phyloP scores from a whole-genome alignment of 2,329 filamentous ascomycete genomes.

The Penicillium sp. region DNA sequence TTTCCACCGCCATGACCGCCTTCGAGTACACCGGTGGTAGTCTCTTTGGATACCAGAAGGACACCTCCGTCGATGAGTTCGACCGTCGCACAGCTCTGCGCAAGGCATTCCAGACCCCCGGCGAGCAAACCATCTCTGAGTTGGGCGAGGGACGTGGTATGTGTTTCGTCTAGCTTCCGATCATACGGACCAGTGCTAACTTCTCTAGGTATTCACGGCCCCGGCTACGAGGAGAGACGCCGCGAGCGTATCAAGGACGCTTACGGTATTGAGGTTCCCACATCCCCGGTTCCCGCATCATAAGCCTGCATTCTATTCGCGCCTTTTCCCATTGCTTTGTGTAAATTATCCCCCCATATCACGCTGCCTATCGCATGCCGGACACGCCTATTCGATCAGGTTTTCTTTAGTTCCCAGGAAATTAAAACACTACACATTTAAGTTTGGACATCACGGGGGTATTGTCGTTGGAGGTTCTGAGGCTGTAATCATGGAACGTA shows the following conservation, averaged over 20 bases:
- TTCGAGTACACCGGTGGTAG: conserved; percentile 70
- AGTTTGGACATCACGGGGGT: not conserved
- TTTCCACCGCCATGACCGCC: conserved; percentile 61
- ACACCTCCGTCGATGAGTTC: conserved; percentile 69
- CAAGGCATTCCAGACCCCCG: conserved; percentile 71
- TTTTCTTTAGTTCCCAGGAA: conserved; percentile 19
- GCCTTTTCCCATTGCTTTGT: conserved; percentile 27
- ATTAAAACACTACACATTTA: conserved; percentile 12
- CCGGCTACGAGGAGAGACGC: conserved; percentile 83
- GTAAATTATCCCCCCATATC: conserved; percentile 32
- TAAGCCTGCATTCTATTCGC: conserved; percentile 29
- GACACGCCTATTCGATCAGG: conserved; percentile 20
- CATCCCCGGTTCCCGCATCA: conserved; percentile 52
- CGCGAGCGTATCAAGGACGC: conserved; percentile 78
- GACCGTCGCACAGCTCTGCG: conserved; percentile 74
- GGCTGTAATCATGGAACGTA: not conserved
- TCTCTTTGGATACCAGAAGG: conserved; percentile 57
- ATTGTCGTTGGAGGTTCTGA: not conserved
- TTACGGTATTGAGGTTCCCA: conserved; percentile 82
- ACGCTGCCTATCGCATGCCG: conserved; percentile 26
- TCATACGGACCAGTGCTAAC: conserved; percentile 20
- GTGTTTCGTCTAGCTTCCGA: conserved; percentile 24
- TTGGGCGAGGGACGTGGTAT: conserved; percentile 86
- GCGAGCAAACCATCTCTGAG: conserved; percentile 77
- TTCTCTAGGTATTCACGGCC: conserved; percentile 70